phyloP scores from a whole-genome alignment of 1,139 yeast genomes.

The Diutina neorugosa region DNA sequence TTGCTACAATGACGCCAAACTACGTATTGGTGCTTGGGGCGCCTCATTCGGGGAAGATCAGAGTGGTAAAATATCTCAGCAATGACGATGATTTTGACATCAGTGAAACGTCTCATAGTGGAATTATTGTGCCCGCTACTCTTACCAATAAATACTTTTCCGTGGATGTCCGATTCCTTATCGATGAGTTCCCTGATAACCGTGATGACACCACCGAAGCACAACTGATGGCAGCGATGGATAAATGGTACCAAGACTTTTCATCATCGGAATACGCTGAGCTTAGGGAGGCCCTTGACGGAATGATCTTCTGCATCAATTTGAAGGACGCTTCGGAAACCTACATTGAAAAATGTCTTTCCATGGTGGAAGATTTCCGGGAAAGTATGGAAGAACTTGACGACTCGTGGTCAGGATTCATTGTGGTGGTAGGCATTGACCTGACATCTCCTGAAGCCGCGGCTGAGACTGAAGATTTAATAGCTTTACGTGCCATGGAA shows the following conservation, averaged over 20 bases:
- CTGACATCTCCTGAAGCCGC: not conserved
- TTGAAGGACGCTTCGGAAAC: slow-evolving; percentile 6
- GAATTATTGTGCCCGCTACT: slow-evolving; percentile 16
- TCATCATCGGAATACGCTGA: slow-evolving; percentile 19
- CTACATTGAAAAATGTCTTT: not conserved
- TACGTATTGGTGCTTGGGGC: slow-evolving; percentile 28
- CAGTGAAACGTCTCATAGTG: slow-evolving; percentile 20
- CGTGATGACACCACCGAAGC: slow-evolving; percentile 5
- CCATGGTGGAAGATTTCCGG: not conserved
- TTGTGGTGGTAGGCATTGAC: slow-evolving; percentile 7
- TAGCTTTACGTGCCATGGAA: slow-evolving; percentile 9
- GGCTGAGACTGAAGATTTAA: slow-evolving; percentile 8
- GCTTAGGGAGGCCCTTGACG: slow-evolving; percentile 26
- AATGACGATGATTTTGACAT: slow-evolving; percentile 5
- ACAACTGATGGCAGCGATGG: slow-evolving; percentile 10
- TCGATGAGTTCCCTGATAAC: slow-evolving; percentile 27
- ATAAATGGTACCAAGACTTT: slow-evolving; percentile 22
- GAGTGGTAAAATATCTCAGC: slow-evolving; percentile 13
- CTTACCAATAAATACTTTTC: slow-evolving; percentile 23
- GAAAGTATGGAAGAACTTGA: slow-evolving; percentile 3
- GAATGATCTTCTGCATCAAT: slow-evolving; percentile 24
- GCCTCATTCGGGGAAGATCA: slow-evolving; percentile 25
- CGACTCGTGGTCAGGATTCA: slow-evolving; percentile 7
- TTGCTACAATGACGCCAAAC: slow-evolving; percentile 13
- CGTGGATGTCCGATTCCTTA: slow-evolving; percentile 18